phyloP scores from a whole-genome alignment of 345 rosid species.

The Bruguiera parviflora region DNA sequence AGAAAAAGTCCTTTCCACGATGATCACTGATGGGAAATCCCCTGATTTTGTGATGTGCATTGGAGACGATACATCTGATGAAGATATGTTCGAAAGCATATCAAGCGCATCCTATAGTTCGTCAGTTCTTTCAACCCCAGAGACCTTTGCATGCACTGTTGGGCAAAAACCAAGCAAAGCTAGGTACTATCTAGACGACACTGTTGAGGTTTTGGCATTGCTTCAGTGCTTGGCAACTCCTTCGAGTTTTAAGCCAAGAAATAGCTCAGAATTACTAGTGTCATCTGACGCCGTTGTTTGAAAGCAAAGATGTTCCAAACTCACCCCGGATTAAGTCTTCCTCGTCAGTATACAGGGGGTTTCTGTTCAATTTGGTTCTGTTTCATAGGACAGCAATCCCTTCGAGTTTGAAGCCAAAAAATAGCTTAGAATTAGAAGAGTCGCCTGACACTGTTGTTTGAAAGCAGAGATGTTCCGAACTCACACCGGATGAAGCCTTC shows the following conservation, averaged over 20 bases:
- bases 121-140: constrained; percentile 15
- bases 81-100: constrained; percentile 33
- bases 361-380: neutral
- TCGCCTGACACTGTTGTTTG: neutral
- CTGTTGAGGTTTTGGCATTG: constrained; percentile 21
- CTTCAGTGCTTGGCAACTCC: constrained; percentile 22
- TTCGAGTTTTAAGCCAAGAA: constrained; percentile 3
- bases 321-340: neutral
- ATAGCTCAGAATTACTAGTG: constrained; percentile 1
- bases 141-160: constrained; percentile 30
- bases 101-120: constrained; percentile 4
- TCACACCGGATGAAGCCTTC: neutral
- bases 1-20: constrained; percentile 27
- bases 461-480: neutral
- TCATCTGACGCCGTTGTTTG: constrained; percentile 1
- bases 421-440: constrained; percentile 1
- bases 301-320: neutral
- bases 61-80: constrained; percentile 32
- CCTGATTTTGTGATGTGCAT: constrained; percentile 33
- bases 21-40: constrained; percentile 15
- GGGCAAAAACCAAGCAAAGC: constrained; percentile 37
- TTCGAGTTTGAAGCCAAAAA: constrained; percentile 1
- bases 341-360: neutral
- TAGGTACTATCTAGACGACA: constrained; percentile 29
- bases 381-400: constrained; percentile 1